These are phyloP conservation scores for Chimonanthus praecox DNA, from an alignment of 164 flowering plant species.

Conservation along the genomic window DNA sequence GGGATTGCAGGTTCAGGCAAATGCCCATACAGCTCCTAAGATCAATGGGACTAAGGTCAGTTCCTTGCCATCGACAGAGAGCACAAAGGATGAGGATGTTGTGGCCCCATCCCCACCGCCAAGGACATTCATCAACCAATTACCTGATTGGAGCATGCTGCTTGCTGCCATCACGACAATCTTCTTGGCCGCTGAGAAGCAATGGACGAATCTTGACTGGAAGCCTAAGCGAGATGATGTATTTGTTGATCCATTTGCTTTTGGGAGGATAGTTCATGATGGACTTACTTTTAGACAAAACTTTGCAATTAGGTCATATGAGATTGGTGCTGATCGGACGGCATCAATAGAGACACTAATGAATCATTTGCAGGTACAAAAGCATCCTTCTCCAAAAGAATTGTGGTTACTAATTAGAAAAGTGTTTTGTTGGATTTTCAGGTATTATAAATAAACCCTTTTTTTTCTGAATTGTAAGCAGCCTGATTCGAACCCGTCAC, in stretches of 20 bases:
- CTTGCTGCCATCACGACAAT: slow-evolving; percentile 93
- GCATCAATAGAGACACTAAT: slow-evolving; percentile 93
- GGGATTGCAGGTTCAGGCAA: slow-evolving; percentile 66
- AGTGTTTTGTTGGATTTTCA: too few relatives aligned
- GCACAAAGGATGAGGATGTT: slow-evolving; percentile 33
- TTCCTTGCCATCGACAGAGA: slow-evolving; percentile 17
- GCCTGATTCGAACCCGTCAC: too few relatives aligned
- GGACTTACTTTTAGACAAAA: slow-evolving; percentile 78
- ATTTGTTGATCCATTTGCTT: slow-evolving; percentile 69
- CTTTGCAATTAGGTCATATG: slow-evolving; percentile 91
- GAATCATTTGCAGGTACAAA: slow-evolving; percentile 92
- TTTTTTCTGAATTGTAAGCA: too few relatives aligned
- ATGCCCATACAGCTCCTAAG: slow-evolving; percentile 78
- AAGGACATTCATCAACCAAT: slow-evolving; percentile 46
- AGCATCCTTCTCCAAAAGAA: background rate
- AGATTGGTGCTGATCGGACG: slow-evolving; percentile 90
- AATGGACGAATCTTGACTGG: slow-evolving; percentile 97
- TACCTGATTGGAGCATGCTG: slow-evolving; percentile 98
- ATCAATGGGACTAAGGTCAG: slow-evolving; percentile 65
- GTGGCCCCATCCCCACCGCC: slow-evolving; percentile 40
- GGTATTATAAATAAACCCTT: too few relatives aligned
- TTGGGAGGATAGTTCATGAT: slow-evolving; percentile 84
- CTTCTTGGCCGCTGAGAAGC: slow-evolving; percentile 96
- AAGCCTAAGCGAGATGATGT: slow-evolving; percentile 78
- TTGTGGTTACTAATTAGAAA: too few relatives aligned